Evolutionary conservation across 495 filamentous ascomycete species (phyloP).

Genomic region (Glarea lozoyensis): DNA sequence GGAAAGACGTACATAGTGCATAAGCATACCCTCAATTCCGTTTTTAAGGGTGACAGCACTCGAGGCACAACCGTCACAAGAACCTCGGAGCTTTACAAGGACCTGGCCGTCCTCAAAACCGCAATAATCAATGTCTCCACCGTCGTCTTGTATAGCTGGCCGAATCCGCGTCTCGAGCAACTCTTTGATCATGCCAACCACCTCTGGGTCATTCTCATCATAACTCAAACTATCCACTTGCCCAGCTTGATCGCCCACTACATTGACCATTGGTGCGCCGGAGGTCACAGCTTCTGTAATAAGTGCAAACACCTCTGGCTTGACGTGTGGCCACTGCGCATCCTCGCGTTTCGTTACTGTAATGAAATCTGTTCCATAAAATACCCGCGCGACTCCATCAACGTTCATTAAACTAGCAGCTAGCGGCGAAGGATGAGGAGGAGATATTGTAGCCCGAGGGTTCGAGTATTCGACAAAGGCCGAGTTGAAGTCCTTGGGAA

Average conservation of each 20-base stretch:
- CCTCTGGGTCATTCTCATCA: constrained; percentile 82
- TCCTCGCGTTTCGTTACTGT: constrained; percentile 87
- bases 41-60: constrained; percentile 94
- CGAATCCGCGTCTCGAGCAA: constrained; percentile 91
- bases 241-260: constrained; percentile 49
- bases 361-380: constrained; percentile 92
- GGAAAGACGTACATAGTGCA: constrained; percentile 48
- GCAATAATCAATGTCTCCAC: constrained; percentile 89
- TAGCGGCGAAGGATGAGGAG: constrained; percentile 87
- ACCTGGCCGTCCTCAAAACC: constrained; percentile 86
- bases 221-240: constrained; percentile 63
- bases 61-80: constrained; percentile 90
- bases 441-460: constrained; percentile 77
- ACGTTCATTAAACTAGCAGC: constrained; percentile 83
- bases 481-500: constrained; percentile 61
- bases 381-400: constrained; percentile 87
- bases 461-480: constrained; percentile 86
- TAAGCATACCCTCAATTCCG: constrained; percentile 95
- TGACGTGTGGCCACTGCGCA: constrained; percentile 87
- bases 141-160: constrained; percentile 94
- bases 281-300: constrained; percentile 85
- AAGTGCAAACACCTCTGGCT: constrained; percentile 87
- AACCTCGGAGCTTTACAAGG: constrained; percentile 77
- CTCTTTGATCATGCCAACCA: constrained; percentile 97
- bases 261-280: constrained; percentile 72